Evolutionary conservation across 1,284 basidiomycete genomes (phyloP), one percentile per base, ranked within the genome.

Genomic region (Malassezia japonica): DNA sequence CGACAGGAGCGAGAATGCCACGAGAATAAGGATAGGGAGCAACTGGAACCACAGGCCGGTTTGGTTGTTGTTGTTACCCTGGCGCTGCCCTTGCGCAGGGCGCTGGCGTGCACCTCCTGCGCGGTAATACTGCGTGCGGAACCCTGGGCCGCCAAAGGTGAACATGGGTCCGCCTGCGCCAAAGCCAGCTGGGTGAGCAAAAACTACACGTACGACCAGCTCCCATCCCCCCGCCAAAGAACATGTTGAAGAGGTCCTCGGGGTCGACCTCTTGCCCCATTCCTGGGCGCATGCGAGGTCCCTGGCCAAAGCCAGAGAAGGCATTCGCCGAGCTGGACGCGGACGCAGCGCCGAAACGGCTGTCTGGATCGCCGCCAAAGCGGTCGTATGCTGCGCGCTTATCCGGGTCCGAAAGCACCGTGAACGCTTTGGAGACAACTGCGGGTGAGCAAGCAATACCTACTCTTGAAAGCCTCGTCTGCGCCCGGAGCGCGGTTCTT

Each of bases 341-440:
- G 43, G 36, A 77, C 76, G 32, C 37, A 12, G 34, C 31, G 9
- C 49, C 54, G n/a, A 41, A 83, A 44, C 87, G 80, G 51, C 83
- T 82, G 71, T 91, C 88, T 37, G 88, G 88, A 70, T 92, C 89
- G 40, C 81, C 80, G 24, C 88, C 89, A 60, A 82, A 82, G 55
- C 81, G 80, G 70, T 98, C 94, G 74, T 81, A 95, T 21, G 82
- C 80, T n/a, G 86, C 81, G 54, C 92, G 83, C 74, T 95, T 91
- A 76, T 94, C 84, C 35, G 85, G 77, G 75, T 96, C 92, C 65
- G 88, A 94, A 16, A 95, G 77, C 5, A 95, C 83, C 72, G 91
- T 89, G 75, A 95, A 96, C 6, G 91, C 91, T 75, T 96, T 98
- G 1, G 90, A 95, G 12, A 99, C 91, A 82, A 92, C 91, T 95